phyloP scores from a whole-genome alignment of 2,329 filamentous ascomycete genomes.

The Trichoderma cornu-damae region DNA sequence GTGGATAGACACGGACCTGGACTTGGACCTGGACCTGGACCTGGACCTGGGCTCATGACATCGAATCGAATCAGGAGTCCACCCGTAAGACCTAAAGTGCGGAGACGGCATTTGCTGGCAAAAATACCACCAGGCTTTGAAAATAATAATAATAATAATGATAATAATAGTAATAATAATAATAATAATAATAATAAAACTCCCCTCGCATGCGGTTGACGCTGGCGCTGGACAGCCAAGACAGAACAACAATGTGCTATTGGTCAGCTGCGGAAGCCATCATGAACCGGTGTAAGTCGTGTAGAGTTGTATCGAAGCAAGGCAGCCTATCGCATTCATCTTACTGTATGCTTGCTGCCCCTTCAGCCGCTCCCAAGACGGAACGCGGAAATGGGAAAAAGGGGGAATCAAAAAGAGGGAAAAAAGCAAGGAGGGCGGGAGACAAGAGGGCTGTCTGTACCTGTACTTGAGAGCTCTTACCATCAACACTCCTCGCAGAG shows the following conservation, averaged over 20 bases:
- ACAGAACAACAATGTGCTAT: background rate
- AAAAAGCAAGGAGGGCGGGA: background rate
- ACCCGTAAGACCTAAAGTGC: conserved; percentile 3
- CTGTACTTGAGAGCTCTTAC: background rate
- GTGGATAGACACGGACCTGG: background rate
- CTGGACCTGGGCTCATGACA: conserved; percentile 7
- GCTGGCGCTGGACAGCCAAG: background rate
- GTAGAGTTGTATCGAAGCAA: background rate
- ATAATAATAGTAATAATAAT: too few relatives aligned
- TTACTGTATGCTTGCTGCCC: too few relatives aligned
- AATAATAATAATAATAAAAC: too few relatives aligned
- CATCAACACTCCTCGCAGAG: background rate
- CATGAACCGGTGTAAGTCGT: background rate
- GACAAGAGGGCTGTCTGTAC: background rate
- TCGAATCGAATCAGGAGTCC: conserved; percentile 10
- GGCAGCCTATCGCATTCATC: background rate
- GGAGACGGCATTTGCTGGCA: background rate
- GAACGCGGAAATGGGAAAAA: background rate
- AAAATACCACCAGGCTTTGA: too few relatives aligned
- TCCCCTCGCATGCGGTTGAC: conserved; percentile 1
- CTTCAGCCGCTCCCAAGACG: background rate
- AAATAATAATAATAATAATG: too few relatives aligned
- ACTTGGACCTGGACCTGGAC: too few relatives aligned
- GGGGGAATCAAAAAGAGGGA: background rate
- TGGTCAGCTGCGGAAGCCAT: conserved; percentile 3